Evolutionary conservation across 495 filamentous ascomycete species (phyloP).

Genomic region (Rusavskia elegans): DNA sequence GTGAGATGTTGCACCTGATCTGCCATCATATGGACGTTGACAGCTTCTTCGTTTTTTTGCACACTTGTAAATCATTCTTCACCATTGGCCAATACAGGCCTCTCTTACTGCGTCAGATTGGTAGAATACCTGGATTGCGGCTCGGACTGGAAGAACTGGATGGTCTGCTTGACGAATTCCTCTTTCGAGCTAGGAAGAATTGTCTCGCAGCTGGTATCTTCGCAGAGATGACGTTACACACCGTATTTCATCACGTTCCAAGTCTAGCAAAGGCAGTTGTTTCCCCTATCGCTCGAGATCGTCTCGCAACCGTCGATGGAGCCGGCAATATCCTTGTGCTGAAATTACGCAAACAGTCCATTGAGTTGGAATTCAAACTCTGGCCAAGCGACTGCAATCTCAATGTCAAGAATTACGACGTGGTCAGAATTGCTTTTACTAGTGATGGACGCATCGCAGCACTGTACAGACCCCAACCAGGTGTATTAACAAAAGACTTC

Average conservation of each 20-base stretch:
- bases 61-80: slow-evolving; percentile 10
- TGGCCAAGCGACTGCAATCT: neutral
- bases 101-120: slow-evolving; percentile 5
- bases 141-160: slow-evolving; percentile 8
- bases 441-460: slow-evolving; percentile 9
- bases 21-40: slow-evolving; percentile 9
- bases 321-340: slow-evolving; percentile 7
- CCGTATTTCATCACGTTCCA: neutral
- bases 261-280: slow-evolving; percentile 2
- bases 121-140: slow-evolving; percentile 7
- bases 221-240: slow-evolving; percentile 5
- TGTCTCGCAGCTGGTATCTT: slow-evolving; percentile 9
- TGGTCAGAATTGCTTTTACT: slow-evolving; percentile 13
- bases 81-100: slow-evolving; percentile 3
- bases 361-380: neutral
- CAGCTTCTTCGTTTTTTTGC: slow-evolving; percentile 9
- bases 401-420: neutral
- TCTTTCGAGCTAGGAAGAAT: slow-evolving; percentile 6
- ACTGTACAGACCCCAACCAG: slow-evolving; percentile 1
- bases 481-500: no score
- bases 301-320: slow-evolving; percentile 2
- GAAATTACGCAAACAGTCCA: slow-evolving; percentile 4
- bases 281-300: neutral
- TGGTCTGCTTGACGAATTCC: slow-evolving; percentile 1
- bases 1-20: slow-evolving; percentile 10